A percentile compares a stretch with the other conserved stretches of the same genome.
phyloP scores from a whole-genome alignment of 257 asterid genomes.

The Solanum virginianum region DNA sequence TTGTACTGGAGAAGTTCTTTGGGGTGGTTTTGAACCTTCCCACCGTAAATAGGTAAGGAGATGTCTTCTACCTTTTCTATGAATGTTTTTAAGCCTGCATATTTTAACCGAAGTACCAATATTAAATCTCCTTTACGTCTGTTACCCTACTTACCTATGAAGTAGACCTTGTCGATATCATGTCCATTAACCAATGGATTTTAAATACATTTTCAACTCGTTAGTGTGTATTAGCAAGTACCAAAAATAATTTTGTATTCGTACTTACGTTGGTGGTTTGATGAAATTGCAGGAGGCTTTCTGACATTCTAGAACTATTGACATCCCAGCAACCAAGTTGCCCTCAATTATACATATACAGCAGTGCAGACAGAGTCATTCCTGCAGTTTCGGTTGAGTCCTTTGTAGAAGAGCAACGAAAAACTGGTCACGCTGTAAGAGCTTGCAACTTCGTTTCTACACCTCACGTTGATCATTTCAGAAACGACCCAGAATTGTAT shows the following conservation, averaged over 20 bases:
- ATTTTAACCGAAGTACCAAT: background rate
- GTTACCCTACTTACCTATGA: background rate
- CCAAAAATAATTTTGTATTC: background rate
- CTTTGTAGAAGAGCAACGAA: slow-evolving; percentile 63
- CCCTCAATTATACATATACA: slow-evolving; percentile 85
- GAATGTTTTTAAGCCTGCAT: background rate
- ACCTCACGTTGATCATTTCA: slow-evolving; percentile 90
- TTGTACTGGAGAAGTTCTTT: slow-evolving; percentile 59
- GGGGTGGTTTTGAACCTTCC: slow-evolving; percentile 71
- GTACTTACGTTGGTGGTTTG: background rate
- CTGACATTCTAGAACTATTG: slow-evolving; percentile 46
- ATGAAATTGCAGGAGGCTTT: slow-evolving; percentile 59
- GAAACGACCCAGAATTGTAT: slow-evolving; percentile 62
- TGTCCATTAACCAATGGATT: background rate
- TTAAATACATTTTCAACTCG: background rate
- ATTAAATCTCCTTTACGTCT: background rate
- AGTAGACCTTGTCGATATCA: background rate
- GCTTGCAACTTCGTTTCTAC: slow-evolving; percentile 74
- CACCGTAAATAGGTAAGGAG: slow-evolving; percentile 51
- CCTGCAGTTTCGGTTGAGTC: slow-evolving; percentile 76
- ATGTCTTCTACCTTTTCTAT: background rate
- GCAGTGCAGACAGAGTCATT: slow-evolving; percentile 92
- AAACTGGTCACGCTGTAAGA: slow-evolving; percentile 62
- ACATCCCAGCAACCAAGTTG: slow-evolving; percentile 77
- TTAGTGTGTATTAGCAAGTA: background rate